Evolutionary conservation across 179 eudicot species (phyloP).

Genomic region (Nepenthes alata): DNA sequence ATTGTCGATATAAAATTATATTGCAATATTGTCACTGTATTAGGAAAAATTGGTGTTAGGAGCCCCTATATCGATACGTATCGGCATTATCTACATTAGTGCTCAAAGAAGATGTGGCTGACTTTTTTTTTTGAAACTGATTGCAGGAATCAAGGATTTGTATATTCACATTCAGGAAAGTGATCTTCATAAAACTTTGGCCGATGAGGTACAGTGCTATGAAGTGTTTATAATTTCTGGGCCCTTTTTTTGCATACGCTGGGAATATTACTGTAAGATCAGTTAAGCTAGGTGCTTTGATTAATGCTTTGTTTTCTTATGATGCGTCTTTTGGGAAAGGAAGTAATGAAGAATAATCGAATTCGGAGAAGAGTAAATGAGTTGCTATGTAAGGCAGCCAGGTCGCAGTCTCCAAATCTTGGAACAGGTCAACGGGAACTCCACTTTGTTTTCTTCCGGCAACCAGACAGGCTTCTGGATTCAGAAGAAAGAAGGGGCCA

Average conservation of each 20-base stretch:
- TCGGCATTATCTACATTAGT: too few relatives aligned
- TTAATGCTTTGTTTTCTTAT: conserved; percentile 2
- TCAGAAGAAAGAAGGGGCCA: conserved; percentile 45
- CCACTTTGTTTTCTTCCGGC: conserved; percentile 77
- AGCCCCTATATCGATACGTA: too few relatives aligned
- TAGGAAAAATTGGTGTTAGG: too few relatives aligned
- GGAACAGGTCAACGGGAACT: conserved; percentile 59
- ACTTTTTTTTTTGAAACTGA: not conserved
- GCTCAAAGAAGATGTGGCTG: not conserved
- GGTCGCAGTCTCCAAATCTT: conserved; percentile 23
- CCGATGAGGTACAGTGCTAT: conserved; percentile 55
- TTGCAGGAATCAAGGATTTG: conserved; percentile 61
- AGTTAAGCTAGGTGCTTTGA: not conserved
- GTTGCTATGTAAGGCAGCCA: conserved; percentile 62
- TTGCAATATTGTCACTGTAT: too few relatives aligned
- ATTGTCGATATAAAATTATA: too few relatives aligned
- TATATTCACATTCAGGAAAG: conserved; percentile 48
- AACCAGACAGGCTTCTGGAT: conserved; percentile 51
- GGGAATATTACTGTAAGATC: not conserved
- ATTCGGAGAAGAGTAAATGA: conserved; percentile 66
- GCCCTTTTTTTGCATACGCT: not conserved
- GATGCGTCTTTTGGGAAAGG: conserved; percentile 28
- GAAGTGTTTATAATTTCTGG: not conserved
- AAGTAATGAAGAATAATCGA: conserved; percentile 70
- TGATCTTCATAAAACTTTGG: conserved; percentile 57